These are phyloP conservation scores for Chaetomiaceae sp. DNA, from an alignment of 2,329 filamentous ascomycete species.

Conservation along the genomic window DNA sequence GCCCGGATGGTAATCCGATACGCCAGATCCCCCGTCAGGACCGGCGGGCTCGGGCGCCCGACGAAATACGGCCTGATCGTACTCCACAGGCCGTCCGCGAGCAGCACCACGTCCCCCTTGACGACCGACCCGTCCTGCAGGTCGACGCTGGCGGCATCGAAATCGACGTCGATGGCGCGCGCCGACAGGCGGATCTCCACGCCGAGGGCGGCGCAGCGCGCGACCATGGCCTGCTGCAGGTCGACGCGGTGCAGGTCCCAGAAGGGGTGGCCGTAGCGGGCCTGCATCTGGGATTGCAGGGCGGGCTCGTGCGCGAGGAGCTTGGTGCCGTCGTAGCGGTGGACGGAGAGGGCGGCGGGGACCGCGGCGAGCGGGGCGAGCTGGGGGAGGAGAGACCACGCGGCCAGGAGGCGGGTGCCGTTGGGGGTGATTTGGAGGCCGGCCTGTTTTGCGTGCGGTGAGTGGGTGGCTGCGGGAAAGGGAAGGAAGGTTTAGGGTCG, in stretches of 20 bases:
- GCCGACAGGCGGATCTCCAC: constrained; percentile 27
- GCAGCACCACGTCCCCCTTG: constrained; percentile 42
- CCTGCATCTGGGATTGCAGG: constrained; percentile 27
- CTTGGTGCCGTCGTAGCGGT: constrained; percentile 29
- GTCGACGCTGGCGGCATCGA: constrained; percentile 28
- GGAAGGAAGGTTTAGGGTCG: neutral
- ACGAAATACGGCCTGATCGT: constrained; percentile 43
- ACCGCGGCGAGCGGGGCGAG: constrained; percentile 26
- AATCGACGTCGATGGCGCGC: constrained; percentile 19
- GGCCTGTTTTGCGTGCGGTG: no score
- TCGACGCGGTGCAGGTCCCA: constrained; percentile 49
- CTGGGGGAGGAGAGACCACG: constrained; percentile 24
- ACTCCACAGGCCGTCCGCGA: constrained; percentile 47
- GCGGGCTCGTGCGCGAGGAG: constrained; percentile 30
- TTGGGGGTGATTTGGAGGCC: constrained; percentile 32
- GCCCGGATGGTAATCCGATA: constrained; percentile 50
- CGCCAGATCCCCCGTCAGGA: constrained; percentile 51
- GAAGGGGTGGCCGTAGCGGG: constrained; percentile 35
- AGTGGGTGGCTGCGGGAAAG: no score
- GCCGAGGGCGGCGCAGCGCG: constrained; percentile 37
- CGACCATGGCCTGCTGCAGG: constrained; percentile 41
- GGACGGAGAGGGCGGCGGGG: constrained; percentile 28
- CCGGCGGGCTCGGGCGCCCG: constrained; percentile 40
- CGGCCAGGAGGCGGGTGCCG: constrained; percentile 28
- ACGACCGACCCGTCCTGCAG: constrained; percentile 34